Percentiles rank a stretch among this genome's conserved stretches.
These are phyloP conservation scores for Pestalotiopsis sp. DNA, from an alignment of 2,329 filamentous ascomycete species.

Conservation along the genomic window DNA sequence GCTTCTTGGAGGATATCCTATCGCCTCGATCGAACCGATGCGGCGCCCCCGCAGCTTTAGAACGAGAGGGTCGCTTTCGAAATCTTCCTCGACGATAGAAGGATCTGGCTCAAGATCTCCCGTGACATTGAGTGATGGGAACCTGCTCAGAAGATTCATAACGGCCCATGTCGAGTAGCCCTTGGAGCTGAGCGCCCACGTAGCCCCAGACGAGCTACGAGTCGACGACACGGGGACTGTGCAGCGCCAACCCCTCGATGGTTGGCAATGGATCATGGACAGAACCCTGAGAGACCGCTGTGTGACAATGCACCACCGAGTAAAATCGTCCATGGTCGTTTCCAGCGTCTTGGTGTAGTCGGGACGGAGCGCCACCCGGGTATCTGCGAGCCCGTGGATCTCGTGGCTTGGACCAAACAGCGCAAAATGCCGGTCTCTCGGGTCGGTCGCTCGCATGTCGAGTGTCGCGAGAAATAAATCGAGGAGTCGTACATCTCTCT, in stretches of 20 bases:
- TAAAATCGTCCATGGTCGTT: neutral
- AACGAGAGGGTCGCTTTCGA: neutral
- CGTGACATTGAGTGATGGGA: neutral
- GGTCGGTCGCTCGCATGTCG: neutral
- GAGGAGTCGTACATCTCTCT: neutral
- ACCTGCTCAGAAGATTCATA: neutral
- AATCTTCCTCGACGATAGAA: neutral
- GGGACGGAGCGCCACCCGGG: neutral
- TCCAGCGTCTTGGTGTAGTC: neutral
- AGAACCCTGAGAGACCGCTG: neutral
- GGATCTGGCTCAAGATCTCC: neutral
- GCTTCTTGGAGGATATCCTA: neutral
- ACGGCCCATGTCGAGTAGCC: neutral
- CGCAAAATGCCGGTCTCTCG: neutral
- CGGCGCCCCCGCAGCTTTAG: neutral
- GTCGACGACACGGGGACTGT: neutral
- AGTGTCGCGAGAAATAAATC: neutral
- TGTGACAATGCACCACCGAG: neutral
- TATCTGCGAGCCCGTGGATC: neutral
- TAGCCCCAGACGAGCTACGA: neutral
- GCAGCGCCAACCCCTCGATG: neutral
- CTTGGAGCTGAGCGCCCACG: neutral
- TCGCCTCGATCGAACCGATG: neutral
- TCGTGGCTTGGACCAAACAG: neutral
- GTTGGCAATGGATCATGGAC: neutral